A percentile compares a stretch with the other conserved stretches of the same genome.
These are phyloP conservation scores for Coemansia sp. DNA, from an alignment of 192 early-diverging fungal genomes.

Conservation along the genomic window DNA sequence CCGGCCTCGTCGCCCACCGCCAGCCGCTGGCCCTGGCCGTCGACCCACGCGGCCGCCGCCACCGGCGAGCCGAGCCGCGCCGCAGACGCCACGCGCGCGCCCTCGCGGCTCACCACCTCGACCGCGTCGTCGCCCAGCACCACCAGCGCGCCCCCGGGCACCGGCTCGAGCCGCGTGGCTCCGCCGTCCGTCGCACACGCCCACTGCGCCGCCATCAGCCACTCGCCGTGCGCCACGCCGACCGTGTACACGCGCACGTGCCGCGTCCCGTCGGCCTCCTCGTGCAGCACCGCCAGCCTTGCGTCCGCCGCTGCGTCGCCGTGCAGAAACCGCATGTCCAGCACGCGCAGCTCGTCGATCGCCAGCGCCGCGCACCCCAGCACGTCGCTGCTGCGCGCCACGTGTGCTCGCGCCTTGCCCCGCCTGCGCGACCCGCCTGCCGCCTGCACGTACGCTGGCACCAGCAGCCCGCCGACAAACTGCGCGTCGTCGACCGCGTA, in stretches of 20 bases:
- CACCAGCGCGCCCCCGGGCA: conserved; percentile 20
- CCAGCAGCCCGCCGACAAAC: conserved; percentile 9
- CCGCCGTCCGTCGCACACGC: conserved; percentile 14
- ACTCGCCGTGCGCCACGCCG: conserved; percentile 12
- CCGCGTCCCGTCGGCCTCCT: conserved; percentile 38
- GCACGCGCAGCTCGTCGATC: conserved; percentile 41
- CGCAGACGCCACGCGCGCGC: conserved; percentile 2
- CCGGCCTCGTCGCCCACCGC: conserved; percentile 72
- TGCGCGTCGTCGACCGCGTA: conserved; percentile 25
- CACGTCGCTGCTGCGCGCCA: conserved; percentile 34
- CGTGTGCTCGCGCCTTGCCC: conserved; percentile 33
- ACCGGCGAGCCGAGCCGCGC: conserved; percentile 36
- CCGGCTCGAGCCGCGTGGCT: conserved; percentile 18
- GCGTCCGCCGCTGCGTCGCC: conserved; percentile 4
- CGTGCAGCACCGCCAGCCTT: conserved; percentile 37
- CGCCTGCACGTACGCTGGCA: conserved; percentile 19
- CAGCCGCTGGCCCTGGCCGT: conserved; percentile 52
- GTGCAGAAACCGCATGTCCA: conserved; percentile 38
- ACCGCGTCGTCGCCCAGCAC: conserved; percentile 36
- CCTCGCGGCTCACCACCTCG: conserved; percentile 6
- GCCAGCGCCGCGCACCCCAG: conserved; percentile 22
- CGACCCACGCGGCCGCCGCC: conserved; percentile 56
- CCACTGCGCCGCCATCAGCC: conserved; percentile 21
- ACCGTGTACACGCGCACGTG: conserved; percentile 35
- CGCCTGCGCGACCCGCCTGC: neutral